Conservation (phyloP, 2,329 filamentous ascomycete species). For the Verticillium albo-atrum region DNA sequence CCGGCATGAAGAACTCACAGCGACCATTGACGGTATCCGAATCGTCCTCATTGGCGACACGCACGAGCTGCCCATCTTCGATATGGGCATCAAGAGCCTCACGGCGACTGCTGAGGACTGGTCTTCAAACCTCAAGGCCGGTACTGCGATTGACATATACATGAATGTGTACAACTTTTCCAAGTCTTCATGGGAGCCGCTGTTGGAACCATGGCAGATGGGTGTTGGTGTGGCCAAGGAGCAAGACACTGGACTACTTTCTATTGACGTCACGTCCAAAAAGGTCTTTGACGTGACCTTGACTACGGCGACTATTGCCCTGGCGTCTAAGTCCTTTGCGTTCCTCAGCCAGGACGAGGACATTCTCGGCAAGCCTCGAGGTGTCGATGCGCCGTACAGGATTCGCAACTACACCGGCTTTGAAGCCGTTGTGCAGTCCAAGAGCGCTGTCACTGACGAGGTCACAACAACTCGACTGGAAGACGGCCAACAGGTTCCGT, state of each 20-base stretch:
- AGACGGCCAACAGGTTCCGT: conserved; percentile 88
- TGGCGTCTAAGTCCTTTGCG: conserved; percentile 87
- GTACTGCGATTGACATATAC: conserved; percentile 88
- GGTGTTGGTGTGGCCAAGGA: conserved; percentile 84
- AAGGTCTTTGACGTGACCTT: conserved; percentile 89
- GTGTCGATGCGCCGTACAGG: conserved; percentile 85
- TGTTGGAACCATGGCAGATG: conserved; percentile 95
- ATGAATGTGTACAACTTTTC: conserved; percentile 98
- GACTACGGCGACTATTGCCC: conserved; percentile 87
- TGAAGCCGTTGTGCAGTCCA: conserved; percentile 77
- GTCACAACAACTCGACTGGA: conserved; percentile 70
- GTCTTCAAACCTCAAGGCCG: conserved; percentile 81
- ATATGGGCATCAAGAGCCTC: conserved; percentile 90
- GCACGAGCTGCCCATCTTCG: conserved; percentile 91
- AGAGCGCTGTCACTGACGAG: conserved; percentile 61
- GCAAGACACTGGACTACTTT: conserved; percentile 67
- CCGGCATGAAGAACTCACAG: conserved; percentile 71
- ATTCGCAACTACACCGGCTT: conserved; percentile 97
- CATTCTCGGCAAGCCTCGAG: conserved; percentile 86
- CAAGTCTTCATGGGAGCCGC: conserved; percentile 95
- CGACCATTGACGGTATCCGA: conserved; percentile 81
- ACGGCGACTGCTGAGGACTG: conserved; percentile 82
- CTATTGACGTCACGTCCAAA: conserved; percentile 81
- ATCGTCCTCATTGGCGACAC: conserved; percentile 92
- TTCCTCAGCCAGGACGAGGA: conserved; percentile 88